phyloP scores from a whole-genome alignment of 345 rosid genomes.

The Iberis pinnata region DNA sequence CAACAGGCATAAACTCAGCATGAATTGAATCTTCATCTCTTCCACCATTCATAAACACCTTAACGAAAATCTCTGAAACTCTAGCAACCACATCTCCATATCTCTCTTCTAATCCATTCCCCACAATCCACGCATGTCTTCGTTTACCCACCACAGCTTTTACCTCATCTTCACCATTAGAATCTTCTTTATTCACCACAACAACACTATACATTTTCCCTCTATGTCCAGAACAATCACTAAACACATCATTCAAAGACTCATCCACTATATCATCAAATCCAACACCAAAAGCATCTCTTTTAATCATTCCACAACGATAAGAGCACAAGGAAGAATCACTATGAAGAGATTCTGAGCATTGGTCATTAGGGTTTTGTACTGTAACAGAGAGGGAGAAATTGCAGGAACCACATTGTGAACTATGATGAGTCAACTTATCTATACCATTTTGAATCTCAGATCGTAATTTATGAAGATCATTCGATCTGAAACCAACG shows the following conservation, averaged over 20 bases:
- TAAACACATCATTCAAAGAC: conserved; percentile 39
- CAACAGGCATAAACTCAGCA: conserved; percentile 91
- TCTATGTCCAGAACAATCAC: conserved; percentile 29
- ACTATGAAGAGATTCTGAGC: conserved; percentile 17
- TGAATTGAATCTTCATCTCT: conserved; percentile 61
- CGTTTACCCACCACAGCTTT: conserved; percentile 74
- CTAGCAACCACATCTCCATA: conserved; percentile 30
- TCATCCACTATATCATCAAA: conserved; percentile 55
- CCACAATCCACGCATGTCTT: conserved; percentile 81
- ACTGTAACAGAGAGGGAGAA: conserved; percentile 53
- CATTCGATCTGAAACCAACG: conserved; percentile 33
- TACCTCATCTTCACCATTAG: conserved; percentile 22
- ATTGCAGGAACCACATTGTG: conserved; percentile 52
- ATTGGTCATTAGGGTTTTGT: conserved; percentile 33
- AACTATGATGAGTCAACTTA: conserved; percentile 31
- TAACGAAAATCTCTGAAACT: conserved; percentile 61
- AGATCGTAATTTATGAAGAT: conserved; percentile 32
- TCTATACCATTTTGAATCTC: conserved; percentile 42
- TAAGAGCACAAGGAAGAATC: conserved; percentile 28
- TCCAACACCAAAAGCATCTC: conserved; percentile 30
- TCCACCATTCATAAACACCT: conserved; percentile 80
- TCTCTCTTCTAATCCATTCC: conserved; percentile 40
- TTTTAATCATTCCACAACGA: conserved; percentile 44
- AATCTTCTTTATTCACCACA: conserved; percentile 47
- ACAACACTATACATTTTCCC: conserved; percentile 50